A percentile compares a stretch with the other conserved stretches of the same genome.
Evolutionary conservation across 192 early-diverging fungal genomes (phyloP).

Genomic region (Entomortierella parvispora): DNA sequence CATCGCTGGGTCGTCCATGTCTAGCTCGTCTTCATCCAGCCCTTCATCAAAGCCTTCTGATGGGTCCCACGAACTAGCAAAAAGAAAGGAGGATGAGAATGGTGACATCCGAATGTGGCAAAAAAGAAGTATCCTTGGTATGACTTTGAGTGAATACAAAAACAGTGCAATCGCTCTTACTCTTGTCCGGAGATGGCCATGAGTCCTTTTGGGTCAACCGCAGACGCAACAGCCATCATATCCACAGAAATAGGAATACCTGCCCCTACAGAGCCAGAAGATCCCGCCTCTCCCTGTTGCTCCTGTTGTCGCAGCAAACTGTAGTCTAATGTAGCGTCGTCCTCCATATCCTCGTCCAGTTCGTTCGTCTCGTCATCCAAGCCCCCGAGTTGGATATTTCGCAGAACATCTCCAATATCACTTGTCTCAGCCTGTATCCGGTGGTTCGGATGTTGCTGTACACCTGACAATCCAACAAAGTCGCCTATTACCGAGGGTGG

Average conservation of each 20-base stretch:
- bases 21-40: constrained; percentile 32
- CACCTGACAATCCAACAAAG: constrained; percentile 7
- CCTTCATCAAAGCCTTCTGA: constrained; percentile 10
- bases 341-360: constrained; percentile 20
- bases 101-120: neutral
- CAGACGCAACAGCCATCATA: constrained; percentile 9
- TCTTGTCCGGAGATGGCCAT: constrained; percentile 13
- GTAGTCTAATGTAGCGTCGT: neutral
- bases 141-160: neutral
- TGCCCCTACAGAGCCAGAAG: neutral
- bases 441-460: neutral
- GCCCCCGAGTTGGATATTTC: constrained; percentile 21
- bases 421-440: neutral
- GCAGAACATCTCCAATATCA: neutral
- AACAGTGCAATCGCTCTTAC: constrained; percentile 2
- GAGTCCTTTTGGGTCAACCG: constrained; percentile 25
- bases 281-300: neutral
- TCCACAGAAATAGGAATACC: constrained; percentile 7
- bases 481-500: constrained; percentile 27
- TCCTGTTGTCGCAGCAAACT: constrained; percentile 4
- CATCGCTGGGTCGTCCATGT: constrained; percentile 33
- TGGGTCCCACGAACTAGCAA: neutral
- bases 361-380: constrained; percentile 29
- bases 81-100: neutral
- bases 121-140: neutral